Percentiles rank a stretch among this genome's conserved stretches.
phyloP scores from a whole-genome alignment of 148 eudicot genomes.

The Heliosperma pusillum region DNA sequence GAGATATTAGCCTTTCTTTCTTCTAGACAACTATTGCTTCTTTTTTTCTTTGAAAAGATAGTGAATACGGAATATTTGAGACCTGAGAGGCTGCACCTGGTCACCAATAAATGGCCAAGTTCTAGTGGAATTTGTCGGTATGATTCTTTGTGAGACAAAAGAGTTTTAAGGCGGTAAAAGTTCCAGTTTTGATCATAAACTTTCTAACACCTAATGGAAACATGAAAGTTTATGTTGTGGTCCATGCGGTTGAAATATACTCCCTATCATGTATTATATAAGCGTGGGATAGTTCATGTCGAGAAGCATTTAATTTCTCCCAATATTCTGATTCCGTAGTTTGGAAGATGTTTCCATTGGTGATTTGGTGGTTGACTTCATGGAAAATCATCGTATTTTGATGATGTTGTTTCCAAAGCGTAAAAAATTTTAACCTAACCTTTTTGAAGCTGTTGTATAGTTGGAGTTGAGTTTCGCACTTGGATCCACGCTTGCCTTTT shows the following conservation, averaged over 20 bases:
- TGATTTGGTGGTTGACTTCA: too few relatives aligned
- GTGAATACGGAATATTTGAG: background rate
- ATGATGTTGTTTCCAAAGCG: too few relatives aligned
- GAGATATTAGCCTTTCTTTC: background rate
- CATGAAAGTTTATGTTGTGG: background rate
- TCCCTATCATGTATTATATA: too few relatives aligned
- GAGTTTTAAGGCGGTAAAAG: background rate
- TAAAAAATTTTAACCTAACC: too few relatives aligned
- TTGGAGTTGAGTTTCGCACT: too few relatives aligned
- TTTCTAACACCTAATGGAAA: background rate
- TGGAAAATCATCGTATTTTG: too few relatives aligned
- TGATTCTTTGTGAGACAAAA: background rate
- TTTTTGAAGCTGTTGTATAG: too few relatives aligned
- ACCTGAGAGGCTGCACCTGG: background rate
- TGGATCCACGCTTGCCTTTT: too few relatives aligned
- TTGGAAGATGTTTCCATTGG: too few relatives aligned
- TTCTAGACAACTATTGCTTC: background rate
- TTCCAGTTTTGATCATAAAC: background rate
- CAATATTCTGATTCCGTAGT: too few relatives aligned
- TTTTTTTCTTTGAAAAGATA: background rate
- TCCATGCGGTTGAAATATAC: background rate
- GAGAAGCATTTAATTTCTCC: too few relatives aligned
- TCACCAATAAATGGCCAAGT: background rate
- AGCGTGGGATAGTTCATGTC: too few relatives aligned
- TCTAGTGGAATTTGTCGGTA: background rate